Conservation (phyloP, 164 flowering plant species). For the Buxus sempervirens region DNA sequence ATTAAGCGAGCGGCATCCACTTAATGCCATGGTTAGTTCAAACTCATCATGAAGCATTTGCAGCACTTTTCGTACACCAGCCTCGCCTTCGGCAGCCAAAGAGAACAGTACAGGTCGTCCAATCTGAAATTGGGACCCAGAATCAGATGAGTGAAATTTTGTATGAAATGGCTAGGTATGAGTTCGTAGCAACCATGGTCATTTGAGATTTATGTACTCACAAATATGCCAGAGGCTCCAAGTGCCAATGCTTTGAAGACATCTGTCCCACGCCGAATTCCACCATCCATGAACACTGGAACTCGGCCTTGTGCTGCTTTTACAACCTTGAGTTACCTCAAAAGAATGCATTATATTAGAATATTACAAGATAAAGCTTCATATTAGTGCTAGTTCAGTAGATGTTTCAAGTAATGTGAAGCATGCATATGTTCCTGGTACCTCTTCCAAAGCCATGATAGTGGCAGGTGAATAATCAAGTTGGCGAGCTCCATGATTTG, state of each 20-base stretch:
- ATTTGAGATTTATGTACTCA: conserved; percentile 34
- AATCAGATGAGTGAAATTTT: background rate
- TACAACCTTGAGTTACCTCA: conserved; percentile 37
- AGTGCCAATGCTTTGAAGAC: conserved; percentile 95
- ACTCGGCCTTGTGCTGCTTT: conserved; percentile 58
- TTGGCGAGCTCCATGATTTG: conserved; percentile 97
- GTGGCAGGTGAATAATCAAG: conserved; percentile 91
- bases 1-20: conserved; percentile 80
- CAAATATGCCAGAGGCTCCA: conserved; percentile 92
- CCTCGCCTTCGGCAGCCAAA: conserved; percentile 89
- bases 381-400: background rate
- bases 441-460: conserved; percentile 85
- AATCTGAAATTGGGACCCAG: conserved; percentile 42
- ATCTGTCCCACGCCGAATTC: conserved; percentile 93
- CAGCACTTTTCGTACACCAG: conserved; percentile 82
- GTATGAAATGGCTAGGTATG: background rate
- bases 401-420: background rate
- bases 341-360: background rate
- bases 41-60: conserved; percentile 93
- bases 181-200: background rate
- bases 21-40: conserved; percentile 90
- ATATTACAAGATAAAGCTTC: background rate
- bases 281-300: conserved; percentile 73
- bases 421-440: conserved; percentile 12
- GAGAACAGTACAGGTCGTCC: conserved; percentile 88